These are phyloP conservation scores for Immersiporthe knoxdaviesiana DNA, from an alignment of 2,329 filamentous ascomycete genomes.

Conservation along the genomic window DNA sequence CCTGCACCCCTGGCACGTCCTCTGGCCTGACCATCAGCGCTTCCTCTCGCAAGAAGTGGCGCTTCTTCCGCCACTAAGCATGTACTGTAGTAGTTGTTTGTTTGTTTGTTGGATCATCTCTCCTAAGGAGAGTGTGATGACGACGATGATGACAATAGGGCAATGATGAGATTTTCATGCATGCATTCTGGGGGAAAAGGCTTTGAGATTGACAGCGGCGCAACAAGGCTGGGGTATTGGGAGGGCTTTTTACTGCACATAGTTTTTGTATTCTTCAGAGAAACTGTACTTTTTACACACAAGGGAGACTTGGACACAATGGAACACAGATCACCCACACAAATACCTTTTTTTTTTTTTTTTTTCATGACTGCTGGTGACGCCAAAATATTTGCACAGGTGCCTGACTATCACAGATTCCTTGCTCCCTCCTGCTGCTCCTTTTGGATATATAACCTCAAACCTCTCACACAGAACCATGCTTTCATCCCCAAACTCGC, in stretches of 20 bases:
- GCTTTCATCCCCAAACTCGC: constrained; percentile 35
- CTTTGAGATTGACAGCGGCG: neutral
- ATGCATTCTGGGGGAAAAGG: constrained; percentile 10
- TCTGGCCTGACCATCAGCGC: constrained; percentile 33
- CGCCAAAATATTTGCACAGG: neutral
- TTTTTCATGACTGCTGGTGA: neutral
- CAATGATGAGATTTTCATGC: constrained; percentile 1
- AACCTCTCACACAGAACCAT: constrained; percentile 38
- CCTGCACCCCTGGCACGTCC: constrained; percentile 36
- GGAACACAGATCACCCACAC: neutral
- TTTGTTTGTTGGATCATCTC: neutral
- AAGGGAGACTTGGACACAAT: neutral
- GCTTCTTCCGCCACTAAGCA: constrained; percentile 13
- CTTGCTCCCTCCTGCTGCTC: too few species aligned
- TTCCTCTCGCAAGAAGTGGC: constrained; percentile 18
- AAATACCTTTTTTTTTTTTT: neutral
- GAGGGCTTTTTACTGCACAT: constrained; percentile 19
- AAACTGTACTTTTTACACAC: neutral
- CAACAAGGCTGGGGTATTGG: constrained; percentile 3
- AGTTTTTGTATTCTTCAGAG: constrained; percentile 16
- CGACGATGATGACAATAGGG: neutral
- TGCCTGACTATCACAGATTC: too few species aligned
- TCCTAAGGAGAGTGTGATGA: neutral
- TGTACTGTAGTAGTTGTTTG: too few species aligned
- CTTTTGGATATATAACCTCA: constrained; percentile 34